phyloP scores from a whole-genome alignment of 805 yeast species.

The Alloascoidea hylecoeti region DNA sequence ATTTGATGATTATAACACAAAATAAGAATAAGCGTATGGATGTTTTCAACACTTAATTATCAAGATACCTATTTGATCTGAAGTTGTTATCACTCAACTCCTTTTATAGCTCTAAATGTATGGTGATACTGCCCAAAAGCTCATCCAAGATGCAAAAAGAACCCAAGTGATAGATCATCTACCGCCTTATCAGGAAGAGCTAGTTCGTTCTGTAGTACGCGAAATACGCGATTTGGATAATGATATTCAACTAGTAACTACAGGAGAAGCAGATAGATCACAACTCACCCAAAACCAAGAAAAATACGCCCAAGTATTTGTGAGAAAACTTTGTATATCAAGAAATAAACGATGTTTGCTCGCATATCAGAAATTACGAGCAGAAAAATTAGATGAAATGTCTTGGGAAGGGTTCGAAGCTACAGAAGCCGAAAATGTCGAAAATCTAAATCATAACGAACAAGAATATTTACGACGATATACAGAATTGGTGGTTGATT shows the following conservation, averaged over 20 bases:
- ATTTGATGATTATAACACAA: no score
- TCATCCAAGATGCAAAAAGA: slow-evolving; percentile 77
- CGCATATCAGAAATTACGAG: slow-evolving; percentile 68
- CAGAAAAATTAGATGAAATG: slow-evolving; percentile 48
- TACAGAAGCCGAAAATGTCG: slow-evolving; percentile 15
- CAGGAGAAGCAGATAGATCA: slow-evolving; percentile 31
- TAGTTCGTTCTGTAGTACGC: slow-evolving; percentile 52
- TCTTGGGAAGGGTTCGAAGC: slow-evolving; percentile 44
- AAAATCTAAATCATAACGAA: slow-evolving; percentile 60
- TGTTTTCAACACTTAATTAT: no score
- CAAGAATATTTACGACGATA: slow-evolving; percentile 65
- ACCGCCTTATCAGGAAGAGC: slow-evolving; percentile 61
- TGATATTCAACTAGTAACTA: slow-evolving; percentile 23
- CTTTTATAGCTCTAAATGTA: no score
- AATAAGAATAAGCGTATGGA: no score
- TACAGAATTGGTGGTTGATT: slow-evolving; percentile 55
- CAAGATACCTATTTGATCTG: no score
- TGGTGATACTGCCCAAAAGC: slow-evolving; percentile 76
- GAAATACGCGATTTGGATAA: slow-evolving; percentile 36
- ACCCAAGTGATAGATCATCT: slow-evolving; percentile 47
- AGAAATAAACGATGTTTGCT: slow-evolving; percentile 82
- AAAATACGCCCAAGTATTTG: slow-evolving; percentile 27
- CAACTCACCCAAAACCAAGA: slow-evolving; percentile 13
- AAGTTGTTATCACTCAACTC: no score
- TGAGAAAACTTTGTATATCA: slow-evolving; percentile 63